Base-by-base conservation (phyloP, 345 rosid genomes). In the Populus tremula region DNA sequence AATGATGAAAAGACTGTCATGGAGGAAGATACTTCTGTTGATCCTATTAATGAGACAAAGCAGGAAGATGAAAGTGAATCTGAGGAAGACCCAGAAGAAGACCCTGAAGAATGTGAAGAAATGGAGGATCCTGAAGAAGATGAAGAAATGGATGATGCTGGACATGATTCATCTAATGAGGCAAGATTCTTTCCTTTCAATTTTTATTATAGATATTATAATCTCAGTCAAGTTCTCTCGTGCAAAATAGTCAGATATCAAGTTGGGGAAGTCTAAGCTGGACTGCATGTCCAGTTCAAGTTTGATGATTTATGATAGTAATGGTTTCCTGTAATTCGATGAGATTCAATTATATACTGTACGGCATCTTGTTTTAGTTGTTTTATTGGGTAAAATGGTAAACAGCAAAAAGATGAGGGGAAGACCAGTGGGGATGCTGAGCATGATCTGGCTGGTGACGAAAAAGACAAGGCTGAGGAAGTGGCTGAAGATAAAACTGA, bases 121-220 rank as follows among this genome's bases (percentile, higher is more conserved):
- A 73, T 73, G 73, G 77, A 53, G 33, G 91, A 89, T 78, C 89
- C 90, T 1, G 92, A 86, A 33, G 90, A 88, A 72, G 73, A 70
- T 71, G 92, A 90, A 76, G 91, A 87, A 79, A 78, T 78, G 84
- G 94, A 87, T 43, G 90, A 84, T 81, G 75, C 83, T 73, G 87
- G 86, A 79, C 78, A 74, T 54, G 88, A 83, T 29, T 67, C 80
- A 39, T 75, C 80, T 84, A 79, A 81, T 71, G 91, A 90, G 93
- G 99, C 88, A 85, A 74, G 82, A 49, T 29, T 65, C 13, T 16
- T 47, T n/a, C 38, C 25, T 29, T 66, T 11, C 14, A 1, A 54
- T 53, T 41, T 54, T 72, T 54, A 67, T 41, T 39, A n/a, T 47
- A 35, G n/a, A 66, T 45, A 47, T 6, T 31, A 39, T 73, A 45